Conservation (phyloP, 805 yeast genomes). For the Ogataea sp. region DNA sequence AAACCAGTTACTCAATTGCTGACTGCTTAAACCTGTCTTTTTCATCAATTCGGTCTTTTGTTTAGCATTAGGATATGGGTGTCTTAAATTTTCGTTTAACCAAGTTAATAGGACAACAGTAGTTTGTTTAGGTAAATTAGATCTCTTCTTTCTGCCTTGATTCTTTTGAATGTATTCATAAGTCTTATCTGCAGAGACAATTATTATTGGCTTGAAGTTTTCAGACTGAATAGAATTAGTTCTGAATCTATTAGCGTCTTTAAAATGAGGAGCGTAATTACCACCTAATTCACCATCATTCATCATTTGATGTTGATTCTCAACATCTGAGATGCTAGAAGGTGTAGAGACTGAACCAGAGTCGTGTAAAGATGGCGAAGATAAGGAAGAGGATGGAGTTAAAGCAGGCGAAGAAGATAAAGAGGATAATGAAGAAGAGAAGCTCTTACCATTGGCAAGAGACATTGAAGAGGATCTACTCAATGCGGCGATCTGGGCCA, state of each 20-base stretch:
- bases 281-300: neutral
- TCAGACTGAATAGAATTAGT: conserved; percentile 1
- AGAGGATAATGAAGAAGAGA: neutral
- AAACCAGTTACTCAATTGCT: conserved; percentile 55
- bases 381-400: neutral
- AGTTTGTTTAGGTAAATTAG: conserved; percentile 53
- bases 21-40: conserved; percentile 49
- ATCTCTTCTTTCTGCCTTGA: conserved; percentile 28
- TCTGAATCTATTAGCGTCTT: neutral
- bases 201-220: conserved; percentile 2
- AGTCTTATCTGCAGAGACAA: conserved; percentile 2
- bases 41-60: conserved; percentile 47
- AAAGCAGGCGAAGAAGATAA: no score
- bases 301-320: no score
- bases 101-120: conserved; percentile 44
- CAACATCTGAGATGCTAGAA: no score
- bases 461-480: neutral
- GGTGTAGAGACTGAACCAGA: no score
- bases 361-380: neutral
- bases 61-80: conserved; percentile 52
- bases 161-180: neutral
- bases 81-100: conserved; percentile 48
- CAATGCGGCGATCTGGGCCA: neutral
- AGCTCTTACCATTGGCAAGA: neutral
- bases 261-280: neutral